Percentiles rank a stretch among this genome's conserved stretches.
phyloP scores from a whole-genome alignment of 768 basidiomycete genomes.

The Suillus occidentalis region DNA sequence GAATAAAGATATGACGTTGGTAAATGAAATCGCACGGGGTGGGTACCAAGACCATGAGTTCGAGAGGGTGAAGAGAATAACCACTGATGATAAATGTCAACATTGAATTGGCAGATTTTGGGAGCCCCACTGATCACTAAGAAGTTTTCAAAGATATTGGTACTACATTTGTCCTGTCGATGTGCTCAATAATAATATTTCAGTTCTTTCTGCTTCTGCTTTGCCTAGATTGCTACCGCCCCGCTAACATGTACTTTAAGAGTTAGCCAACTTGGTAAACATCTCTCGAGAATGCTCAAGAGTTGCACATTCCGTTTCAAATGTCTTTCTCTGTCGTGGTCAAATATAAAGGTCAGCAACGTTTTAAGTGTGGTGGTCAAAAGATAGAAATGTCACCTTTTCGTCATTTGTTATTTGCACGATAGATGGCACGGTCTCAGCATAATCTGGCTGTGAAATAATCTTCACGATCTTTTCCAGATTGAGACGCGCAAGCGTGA shows the following conservation, averaged over 20 bases:
- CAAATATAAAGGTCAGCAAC: slow-evolving; percentile 4
- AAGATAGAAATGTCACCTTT: slow-evolving; percentile 52
- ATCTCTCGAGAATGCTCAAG: slow-evolving; percentile 70
- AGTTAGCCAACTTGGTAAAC: slow-evolving; percentile 55
- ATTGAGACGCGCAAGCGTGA: slow-evolving; percentile 65
- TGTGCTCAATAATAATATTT: background rate
- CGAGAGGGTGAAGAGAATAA: background rate
- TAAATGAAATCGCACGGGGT: background rate
- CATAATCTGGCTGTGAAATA: slow-evolving; percentile 74
- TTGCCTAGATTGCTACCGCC: background rate
- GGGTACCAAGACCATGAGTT: background rate
- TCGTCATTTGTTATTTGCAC: slow-evolving; percentile 77
- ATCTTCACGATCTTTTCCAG: slow-evolving; percentile 77
- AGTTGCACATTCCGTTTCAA: slow-evolving; percentile 79
- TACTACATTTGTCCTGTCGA: background rate
- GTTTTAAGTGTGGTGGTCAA: background rate
- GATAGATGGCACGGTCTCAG: slow-evolving; percentile 73
- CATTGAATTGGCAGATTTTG: background rate
- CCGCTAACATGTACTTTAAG: background rate
- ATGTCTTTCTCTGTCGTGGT: slow-evolving; percentile 59
- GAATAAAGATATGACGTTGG: background rate
- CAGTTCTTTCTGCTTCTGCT: background rate
- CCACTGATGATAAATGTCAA: background rate
- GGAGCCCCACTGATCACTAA: background rate
- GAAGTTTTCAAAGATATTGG: background rate